Evolutionary conservation across 768 basidiomycete genomes (phyloP).

Genomic region (Phlegmacium glaucopus): DNA sequence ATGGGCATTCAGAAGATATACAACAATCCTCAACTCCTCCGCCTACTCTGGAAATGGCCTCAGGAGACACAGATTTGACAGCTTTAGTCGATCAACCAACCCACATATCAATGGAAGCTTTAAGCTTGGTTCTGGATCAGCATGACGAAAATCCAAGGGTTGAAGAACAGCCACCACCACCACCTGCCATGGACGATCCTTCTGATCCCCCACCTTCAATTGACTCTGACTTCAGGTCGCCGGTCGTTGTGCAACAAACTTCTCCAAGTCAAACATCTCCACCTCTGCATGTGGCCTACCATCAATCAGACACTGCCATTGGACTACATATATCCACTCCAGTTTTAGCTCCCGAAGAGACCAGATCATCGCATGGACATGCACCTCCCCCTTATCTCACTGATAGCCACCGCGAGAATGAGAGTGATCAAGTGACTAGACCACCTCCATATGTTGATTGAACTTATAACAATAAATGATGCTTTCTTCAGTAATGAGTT

Average conservation of each 20-base stretch:
- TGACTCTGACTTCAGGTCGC: constrained; percentile 70
- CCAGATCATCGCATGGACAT: constrained; percentile 43
- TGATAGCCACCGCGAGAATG: constrained; percentile 32
- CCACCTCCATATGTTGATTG: constrained; percentile 67
- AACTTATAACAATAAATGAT: constrained; percentile 4
- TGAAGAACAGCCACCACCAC: constrained; percentile 54
- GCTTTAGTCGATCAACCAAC: constrained; percentile 56
- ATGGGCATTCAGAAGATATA: constrained; percentile 73
- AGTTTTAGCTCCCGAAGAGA: constrained; percentile 28
- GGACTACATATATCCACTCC: constrained; percentile 21
- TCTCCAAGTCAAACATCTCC: constrained; percentile 35
- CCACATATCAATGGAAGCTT: constrained; percentile 48
- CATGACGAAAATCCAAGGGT: constrained; percentile 34
- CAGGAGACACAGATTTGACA: constrained; percentile 67
- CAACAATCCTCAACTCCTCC: constrained; percentile 66
- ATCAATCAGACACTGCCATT: constrained; percentile 15
- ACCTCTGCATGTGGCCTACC: constrained; percentile 24
- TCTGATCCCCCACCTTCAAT: constrained; percentile 87
- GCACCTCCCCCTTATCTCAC: constrained; percentile 82
- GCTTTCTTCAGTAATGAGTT: not conserved
- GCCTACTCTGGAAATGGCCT: constrained; percentile 73
- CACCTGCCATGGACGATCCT: constrained; percentile 83
- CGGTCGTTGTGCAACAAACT: constrained; percentile 31
- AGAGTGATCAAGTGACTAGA: constrained; percentile 49
- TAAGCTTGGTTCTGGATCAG: constrained; percentile 58